These are phyloP conservation scores for Paspalum notatum DNA, from an alignment of 176 grass and related monocot species.

Conservation along the genomic window DNA sequence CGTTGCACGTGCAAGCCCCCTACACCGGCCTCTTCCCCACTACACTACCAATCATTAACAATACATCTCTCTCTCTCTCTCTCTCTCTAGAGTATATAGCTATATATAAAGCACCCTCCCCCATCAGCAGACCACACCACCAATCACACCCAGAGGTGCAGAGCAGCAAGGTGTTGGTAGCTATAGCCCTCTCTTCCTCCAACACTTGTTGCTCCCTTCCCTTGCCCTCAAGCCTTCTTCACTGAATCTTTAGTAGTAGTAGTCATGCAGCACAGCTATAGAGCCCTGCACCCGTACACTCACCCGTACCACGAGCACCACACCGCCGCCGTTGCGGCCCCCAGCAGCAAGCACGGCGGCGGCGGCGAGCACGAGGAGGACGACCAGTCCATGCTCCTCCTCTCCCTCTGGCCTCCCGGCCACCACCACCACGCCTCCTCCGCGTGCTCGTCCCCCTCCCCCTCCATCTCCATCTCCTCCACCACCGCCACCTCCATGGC, in stretches of 20 bases:
- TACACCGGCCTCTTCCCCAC: not conserved
- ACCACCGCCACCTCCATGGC: not conserved
- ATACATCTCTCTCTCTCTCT: not conserved
- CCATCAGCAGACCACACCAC: constrained; percentile 25
- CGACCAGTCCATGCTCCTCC: constrained; percentile 77
- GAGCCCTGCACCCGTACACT: constrained; percentile 55
- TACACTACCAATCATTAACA: constrained; percentile 52
- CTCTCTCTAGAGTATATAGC: not conserved
- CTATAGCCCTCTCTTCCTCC: constrained; percentile 37
- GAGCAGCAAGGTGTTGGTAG: too few species aligned
- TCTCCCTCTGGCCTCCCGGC: constrained; percentile 85
- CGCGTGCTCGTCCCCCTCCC: constrained; percentile 43
- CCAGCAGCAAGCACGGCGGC: constrained; percentile 33
- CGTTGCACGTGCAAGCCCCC: constrained; percentile 46
- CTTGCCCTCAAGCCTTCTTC: constrained; percentile 36
- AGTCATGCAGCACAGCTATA: constrained; percentile 64
- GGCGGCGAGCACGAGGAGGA: constrained; percentile 41
- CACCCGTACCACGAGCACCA: constrained; percentile 38
- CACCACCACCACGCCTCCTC: constrained; percentile 38
- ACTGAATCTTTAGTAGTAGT: constrained; percentile 1
- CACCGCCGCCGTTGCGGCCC: not conserved
- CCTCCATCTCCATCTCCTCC: constrained; percentile 17
- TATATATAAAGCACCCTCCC: not conserved
- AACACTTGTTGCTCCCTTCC: constrained; percentile 40
- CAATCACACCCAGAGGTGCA: constrained; percentile 32